Evolutionary conservation across 108 stramenopile genomes (phyloP).

Genomic region (Cyclotella kingstonii): DNA sequence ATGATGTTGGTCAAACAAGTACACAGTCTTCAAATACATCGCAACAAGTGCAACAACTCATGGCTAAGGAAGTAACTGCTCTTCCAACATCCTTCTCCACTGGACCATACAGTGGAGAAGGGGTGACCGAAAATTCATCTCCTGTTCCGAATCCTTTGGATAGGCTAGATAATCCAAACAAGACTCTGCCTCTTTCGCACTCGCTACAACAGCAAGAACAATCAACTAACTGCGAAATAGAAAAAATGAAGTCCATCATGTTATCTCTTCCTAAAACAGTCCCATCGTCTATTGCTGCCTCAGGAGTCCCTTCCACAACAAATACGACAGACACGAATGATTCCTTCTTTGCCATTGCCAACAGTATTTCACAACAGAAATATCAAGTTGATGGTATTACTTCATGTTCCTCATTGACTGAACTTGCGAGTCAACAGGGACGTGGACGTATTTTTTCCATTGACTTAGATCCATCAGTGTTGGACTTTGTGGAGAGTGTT

Average conservation of each 20-base stretch:
- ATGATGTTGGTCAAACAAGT: too few species aligned
- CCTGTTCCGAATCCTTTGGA: slow-evolving; percentile 69
- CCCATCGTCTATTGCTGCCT: background rate
- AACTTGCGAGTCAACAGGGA: slow-evolving; percentile 2
- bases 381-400: slow-evolving; percentile 21
- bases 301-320: background rate
- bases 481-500: slow-evolving; percentile 65
- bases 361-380: slow-evolving; percentile 18
- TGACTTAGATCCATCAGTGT: slow-evolving; percentile 71
- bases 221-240: background rate
- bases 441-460: slow-evolving; percentile 73
- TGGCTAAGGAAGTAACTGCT: too few species aligned
- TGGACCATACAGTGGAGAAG: too few species aligned
- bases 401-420: slow-evolving; percentile 7
- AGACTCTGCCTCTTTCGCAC: background rate
- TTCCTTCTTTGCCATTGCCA: slow-evolving; percentile 14
- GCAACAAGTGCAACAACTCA: too few species aligned
- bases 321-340: background rate
- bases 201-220: slow-evolving; percentile 1
- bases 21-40: too few species aligned
- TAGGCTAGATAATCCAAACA: slow-evolving; percentile 24
- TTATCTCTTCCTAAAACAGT: slow-evolving; percentile 14
- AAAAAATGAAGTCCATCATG: slow-evolving; percentile 28
- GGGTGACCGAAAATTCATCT: background rate
- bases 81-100: too few species aligned